phyloP scores from a whole-genome alignment of 768 basidiomycete species.

The Kwoniella sp. region DNA sequence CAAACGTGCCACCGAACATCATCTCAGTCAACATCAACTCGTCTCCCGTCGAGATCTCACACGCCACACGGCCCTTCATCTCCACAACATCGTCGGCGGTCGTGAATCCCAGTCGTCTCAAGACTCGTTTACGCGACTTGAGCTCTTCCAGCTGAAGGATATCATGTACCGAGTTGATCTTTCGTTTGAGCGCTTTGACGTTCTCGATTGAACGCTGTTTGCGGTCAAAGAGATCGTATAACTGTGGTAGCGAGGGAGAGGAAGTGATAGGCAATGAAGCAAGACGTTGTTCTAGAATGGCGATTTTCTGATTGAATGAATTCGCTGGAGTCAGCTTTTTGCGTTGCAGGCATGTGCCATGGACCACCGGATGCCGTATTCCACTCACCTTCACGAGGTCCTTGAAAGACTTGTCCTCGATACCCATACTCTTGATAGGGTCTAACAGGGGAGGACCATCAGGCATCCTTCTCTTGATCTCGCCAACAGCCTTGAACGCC shows the following conservation, averaged over 20 bases:
- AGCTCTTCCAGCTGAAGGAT: conserved; percentile 95
- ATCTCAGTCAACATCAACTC: conserved; percentile 94
- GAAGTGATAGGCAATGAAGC: conserved; percentile 75
- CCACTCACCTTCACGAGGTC: conserved; percentile 73
- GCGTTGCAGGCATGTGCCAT: no score
- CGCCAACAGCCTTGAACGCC: conserved; percentile 83
- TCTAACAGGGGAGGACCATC: conserved; percentile 84
- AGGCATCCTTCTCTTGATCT: conserved; percentile 88
- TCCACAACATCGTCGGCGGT: conserved; percentile 88
- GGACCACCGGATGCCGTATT: background rate
- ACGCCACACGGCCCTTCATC: conserved; percentile 96
- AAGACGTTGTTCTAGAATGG: conserved; percentile 83
- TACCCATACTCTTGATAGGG: conserved; percentile 91
- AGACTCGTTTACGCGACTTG: conserved; percentile 89
- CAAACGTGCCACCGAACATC: conserved; percentile 96
- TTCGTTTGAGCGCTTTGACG: conserved; percentile 72
- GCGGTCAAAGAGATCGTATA: conserved; percentile 76
- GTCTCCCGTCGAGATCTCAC: conserved; percentile 96
- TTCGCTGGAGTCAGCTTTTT: conserved; percentile 9
- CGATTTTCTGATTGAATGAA: conserved; percentile 84
- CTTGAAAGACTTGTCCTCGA: conserved; percentile 90
- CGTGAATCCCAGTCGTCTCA: conserved; percentile 89
- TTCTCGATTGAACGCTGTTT: conserved; percentile 64
- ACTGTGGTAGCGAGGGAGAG: conserved; percentile 73
- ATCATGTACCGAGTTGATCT: conserved; percentile 85